phyloP scores from a whole-genome alignment of 495 filamentous ascomycete genomes.

The Trichocladium antarcticum region DNA sequence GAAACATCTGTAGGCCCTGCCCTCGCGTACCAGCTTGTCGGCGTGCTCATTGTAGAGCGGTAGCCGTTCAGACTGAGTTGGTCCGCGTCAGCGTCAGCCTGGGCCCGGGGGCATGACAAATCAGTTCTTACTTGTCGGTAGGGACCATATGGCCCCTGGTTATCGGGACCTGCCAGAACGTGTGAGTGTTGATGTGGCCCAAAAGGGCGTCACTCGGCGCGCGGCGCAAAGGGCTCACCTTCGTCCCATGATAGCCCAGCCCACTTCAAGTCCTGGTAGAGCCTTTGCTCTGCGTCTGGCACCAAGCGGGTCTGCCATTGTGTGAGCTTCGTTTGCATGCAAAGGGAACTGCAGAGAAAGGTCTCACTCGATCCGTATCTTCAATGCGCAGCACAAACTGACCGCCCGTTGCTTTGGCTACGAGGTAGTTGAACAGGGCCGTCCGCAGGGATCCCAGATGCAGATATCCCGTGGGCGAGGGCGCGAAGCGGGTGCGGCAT shows the following conservation, averaged over 20 bases:
- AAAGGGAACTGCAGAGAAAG: too few relatives aligned
- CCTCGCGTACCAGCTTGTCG: slow-evolving; percentile 53
- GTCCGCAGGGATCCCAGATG: slow-evolving; percentile 88
- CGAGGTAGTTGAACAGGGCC: slow-evolving; percentile 82
- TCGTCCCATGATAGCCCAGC: slow-evolving; percentile 90
- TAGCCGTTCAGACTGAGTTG: slow-evolving; percentile 63
- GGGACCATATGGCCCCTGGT: slow-evolving; percentile 68
- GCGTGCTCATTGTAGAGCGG: slow-evolving; percentile 62
- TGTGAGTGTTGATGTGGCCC: slow-evolving; percentile 12
- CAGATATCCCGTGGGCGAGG: slow-evolving; percentile 86
- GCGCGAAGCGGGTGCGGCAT: slow-evolving; percentile 86
- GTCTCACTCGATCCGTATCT: slow-evolving; percentile 80
- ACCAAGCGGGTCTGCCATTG: slow-evolving; percentile 39
- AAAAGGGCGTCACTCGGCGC: too few relatives aligned
- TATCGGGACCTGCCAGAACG: slow-evolving; percentile 53
- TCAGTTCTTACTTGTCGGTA: slow-evolving; percentile 60
- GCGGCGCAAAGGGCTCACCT: slow-evolving; percentile 42
- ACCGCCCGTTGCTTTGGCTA: slow-evolving; percentile 80
- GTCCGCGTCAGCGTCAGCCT: not conserved
- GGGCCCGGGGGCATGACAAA: too few relatives aligned
- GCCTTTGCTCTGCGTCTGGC: slow-evolving; percentile 58
- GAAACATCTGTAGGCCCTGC: slow-evolving; percentile 86
- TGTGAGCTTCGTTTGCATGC: too few relatives aligned
- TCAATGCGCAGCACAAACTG: slow-evolving; percentile 88
- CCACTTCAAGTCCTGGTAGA: slow-evolving; percentile 76